phyloP scores from a whole-genome alignment of 2,329 filamentous ascomycete genomes.

The Shiraia sp. region DNA sequence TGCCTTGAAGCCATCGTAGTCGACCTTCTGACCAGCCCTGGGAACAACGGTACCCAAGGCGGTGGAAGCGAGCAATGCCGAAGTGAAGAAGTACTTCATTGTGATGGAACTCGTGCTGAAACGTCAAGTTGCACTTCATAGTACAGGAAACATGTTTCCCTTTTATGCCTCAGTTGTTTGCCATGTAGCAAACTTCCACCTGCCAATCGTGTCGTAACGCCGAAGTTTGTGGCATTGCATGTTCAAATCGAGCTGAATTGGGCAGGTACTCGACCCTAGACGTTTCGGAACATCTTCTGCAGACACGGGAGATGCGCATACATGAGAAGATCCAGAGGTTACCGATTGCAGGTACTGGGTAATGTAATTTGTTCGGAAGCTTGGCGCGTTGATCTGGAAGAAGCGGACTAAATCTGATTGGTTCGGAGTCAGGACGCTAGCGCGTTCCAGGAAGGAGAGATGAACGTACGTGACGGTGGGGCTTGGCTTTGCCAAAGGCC shows the following conservation, averaged over 20 bases:
- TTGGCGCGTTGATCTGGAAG: slow-evolving; percentile 21
- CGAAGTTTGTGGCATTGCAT: slow-evolving; percentile 8
- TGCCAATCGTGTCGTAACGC: slow-evolving; percentile 23
- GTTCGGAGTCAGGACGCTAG: slow-evolving; percentile 15
- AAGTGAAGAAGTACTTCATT: slow-evolving; percentile 38
- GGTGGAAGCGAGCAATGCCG: slow-evolving; percentile 27
- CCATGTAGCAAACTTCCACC: slow-evolving; percentile 14
- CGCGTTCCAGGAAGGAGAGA: slow-evolving; percentile 16
- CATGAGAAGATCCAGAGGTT: slow-evolving; percentile 13
- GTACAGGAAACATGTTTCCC: background rate
- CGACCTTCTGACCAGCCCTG: slow-evolving; percentile 33
- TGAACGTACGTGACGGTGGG: slow-evolving; percentile 9
- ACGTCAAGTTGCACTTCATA: slow-evolving; percentile 1
- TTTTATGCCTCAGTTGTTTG: slow-evolving; percentile 15
- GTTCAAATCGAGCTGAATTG: slow-evolving; percentile 15
- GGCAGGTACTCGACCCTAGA: slow-evolving; percentile 26
- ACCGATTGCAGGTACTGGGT: slow-evolving; percentile 11
- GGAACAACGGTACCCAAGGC: slow-evolving; percentile 32
- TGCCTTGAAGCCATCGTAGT: slow-evolving; percentile 44
- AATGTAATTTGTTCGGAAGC: slow-evolving; percentile 30
- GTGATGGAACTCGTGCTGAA: slow-evolving; percentile 6
- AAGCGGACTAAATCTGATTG: slow-evolving; percentile 15
- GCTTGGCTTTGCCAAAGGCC: slow-evolving; percentile 19
- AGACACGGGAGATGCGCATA: slow-evolving; percentile 27
- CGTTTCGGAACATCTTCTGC: slow-evolving; percentile 12